Evolutionary conservation across 495 filamentous ascomycete genomes (phyloP), one percentile per base, ranked within the genome.

Genomic region (Extremus antarcticus): DNA sequence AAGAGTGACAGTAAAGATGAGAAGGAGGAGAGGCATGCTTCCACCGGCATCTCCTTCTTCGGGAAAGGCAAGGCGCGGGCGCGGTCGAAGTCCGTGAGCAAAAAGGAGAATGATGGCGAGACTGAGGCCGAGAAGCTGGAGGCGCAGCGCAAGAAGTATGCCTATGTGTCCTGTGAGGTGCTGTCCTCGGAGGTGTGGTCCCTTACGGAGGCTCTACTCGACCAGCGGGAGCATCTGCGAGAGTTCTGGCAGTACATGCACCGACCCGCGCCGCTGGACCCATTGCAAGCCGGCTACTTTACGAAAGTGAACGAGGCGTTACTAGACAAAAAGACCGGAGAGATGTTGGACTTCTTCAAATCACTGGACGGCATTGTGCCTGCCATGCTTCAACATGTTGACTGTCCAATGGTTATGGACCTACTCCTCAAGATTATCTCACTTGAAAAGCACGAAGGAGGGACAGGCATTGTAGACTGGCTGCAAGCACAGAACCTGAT

Each of bases 331-430:
- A 97, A 97, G 77, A 96, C 94, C 25, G 86, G 90, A 58, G 90
- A 95, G 57, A 97, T 96, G 89, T 70, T 99, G 43, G 82, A 83
- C 16, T 81, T 97, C 47, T 78, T 97, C 58, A 92, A 87, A 66
- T 84, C 83, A 2, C 63, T 95, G 47, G 83, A 91, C 25, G 81
- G 83, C 38, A 85, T 94, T 29, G 77, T 99, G 22, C 75, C 84
- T 1, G 82, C 87, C 54, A 88, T 97, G 70, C 75, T 97, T 49
- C 85, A 88, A 63, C 92, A 99, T 68, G 88, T 99, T 40, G 92
- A 99, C 64, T 95, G 88, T 61, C 92, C 92, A 0, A 94, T 95
- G 86, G 84, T 99, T 20, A 99, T 99, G 92, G 92, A 99, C 68
- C 78, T 99, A 17, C 70, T 99, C 57, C 76, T 99, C 60, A 96